Evolutionary conservation across 2,329 filamentous ascomycete species (phyloP), one percentile per base, ranked within the genome.

Genomic region (Curvularia eragrostidis): DNA sequence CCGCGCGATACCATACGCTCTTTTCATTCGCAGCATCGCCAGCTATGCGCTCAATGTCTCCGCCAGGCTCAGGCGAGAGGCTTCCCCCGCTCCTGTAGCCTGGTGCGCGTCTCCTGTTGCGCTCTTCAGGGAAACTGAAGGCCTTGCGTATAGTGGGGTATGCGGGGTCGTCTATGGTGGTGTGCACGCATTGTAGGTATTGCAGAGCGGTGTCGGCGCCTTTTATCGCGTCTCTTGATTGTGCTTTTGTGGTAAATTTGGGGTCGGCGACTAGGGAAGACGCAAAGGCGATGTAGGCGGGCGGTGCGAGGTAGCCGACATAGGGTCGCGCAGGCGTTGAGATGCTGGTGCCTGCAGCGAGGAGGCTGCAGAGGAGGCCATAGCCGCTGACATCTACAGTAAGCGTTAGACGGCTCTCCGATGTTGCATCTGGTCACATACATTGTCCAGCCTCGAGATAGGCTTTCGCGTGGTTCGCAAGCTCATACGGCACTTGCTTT

Each of bases 201-300:
- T 82, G 81, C 28, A 94, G 78, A 1, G 93, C 87, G 36, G 87
- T 81, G 52, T 87, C 84, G 2, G 91, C 82, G 9, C 91, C 85
- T 48, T 87, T 82, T 51, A 83, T 77, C 52, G 86, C 84, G 19
- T 90, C 87, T 12, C 79, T 69, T 8, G 86, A 85, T 26, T 84
- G 82, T 3, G 89, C 84, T 48, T 91, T 87, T 3, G 89, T 95
- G 1, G 93, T 97, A 63, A 90, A 86, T 23, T 81, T 79, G 0
- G 94, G 94, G 69, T 97, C 92, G 13, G 95, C 85, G n/a, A 89
- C 77, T n/a, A 97, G 81, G 1, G 91, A 95, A 42, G 84, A 87
- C n/a, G 93, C 84, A 8, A 97, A 81, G 7, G 91, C 88, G 23
- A 98, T 81, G 63, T 94, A 88, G 55, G 86, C 85, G 0, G 89